Percentiles rank a stretch among this genome's conserved stretches.
phyloP scores from a whole-genome alignment of 345 rosid species.

The Balakata baccata region DNA sequence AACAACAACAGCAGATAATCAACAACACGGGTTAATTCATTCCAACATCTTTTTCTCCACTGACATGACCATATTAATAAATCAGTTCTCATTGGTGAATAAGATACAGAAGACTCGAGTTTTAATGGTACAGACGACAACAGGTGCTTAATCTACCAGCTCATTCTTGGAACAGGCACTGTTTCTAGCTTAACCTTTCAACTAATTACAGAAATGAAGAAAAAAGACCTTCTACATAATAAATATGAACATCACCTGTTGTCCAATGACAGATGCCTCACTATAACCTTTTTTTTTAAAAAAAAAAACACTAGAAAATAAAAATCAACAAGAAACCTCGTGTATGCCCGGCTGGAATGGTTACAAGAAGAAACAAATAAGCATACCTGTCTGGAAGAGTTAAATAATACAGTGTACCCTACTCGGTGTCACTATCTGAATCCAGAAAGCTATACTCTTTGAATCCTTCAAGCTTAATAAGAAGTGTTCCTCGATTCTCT shows the following conservation, averaged over 20 bases:
- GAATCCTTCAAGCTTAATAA: constrained; percentile 56
- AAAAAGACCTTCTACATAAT: not conserved
- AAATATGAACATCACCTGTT: constrained; percentile 28
- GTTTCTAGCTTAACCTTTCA: constrained; percentile 7
- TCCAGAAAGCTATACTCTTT: constrained; percentile 70
- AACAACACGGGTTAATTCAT: not conserved
- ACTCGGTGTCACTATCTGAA: constrained; percentile 56
- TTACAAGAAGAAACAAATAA: not conserved
- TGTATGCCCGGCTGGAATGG: constrained; percentile 3
- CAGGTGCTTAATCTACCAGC: not conserved
- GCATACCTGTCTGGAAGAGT: constrained; percentile 1
- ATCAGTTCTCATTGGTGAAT: too few species aligned
- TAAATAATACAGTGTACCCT: not conserved
- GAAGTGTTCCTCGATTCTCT: constrained; percentile 76
- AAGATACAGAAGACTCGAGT: too few species aligned
- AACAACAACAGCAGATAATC: too few species aligned
- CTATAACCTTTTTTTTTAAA: not conserved
- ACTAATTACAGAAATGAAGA: constrained; percentile 1
- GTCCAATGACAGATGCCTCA: not conserved
- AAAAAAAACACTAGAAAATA: not conserved
- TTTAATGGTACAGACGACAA: not conserved
- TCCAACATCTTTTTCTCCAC: not conserved
- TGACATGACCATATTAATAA: not conserved
- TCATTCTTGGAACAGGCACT: constrained; percentile 7
- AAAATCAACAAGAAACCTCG: not conserved